phyloP scores from a whole-genome alignment of 768 basidiomycete genomes.

The Suillus fuscotomentosus region DNA sequence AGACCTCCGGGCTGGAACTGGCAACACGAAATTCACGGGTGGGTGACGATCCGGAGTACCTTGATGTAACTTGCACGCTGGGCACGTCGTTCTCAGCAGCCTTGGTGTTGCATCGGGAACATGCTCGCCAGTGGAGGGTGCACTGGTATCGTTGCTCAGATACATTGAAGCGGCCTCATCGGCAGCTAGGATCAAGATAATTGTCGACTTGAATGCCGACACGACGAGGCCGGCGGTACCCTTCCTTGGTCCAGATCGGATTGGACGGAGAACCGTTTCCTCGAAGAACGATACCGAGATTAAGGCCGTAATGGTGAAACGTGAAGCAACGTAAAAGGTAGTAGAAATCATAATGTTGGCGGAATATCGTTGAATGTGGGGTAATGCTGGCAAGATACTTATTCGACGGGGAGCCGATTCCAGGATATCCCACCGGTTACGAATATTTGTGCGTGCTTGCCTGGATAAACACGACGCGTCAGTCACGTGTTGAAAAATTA shows the following conservation, averaged over 20 bases:
- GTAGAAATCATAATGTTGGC: background rate
- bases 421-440: background rate
- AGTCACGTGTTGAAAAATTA: background rate
- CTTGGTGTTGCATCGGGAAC: background rate
- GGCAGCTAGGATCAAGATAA: background rate
- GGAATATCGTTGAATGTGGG: background rate
- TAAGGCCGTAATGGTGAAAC: background rate
- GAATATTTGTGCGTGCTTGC: background rate
- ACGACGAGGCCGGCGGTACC: background rate
- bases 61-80: background rate
- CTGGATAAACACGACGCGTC: background rate
- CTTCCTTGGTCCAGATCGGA: background rate
- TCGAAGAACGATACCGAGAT: background rate
- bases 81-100: background rate
- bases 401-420: background rate
- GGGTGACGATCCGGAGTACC: background rate
- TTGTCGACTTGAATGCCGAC: background rate
- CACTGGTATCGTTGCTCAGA: background rate
- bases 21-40: background rate
- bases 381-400: background rate
- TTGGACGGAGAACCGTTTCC: background rate
- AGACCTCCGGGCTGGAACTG: background rate
- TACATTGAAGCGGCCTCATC: background rate
- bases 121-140: background rate
- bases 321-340: background rate